A percentile compares a stretch with the other conserved stretches of the same genome.
Evolutionary conservation across 1,284 basidiomycete genomes (phyloP).

Genomic region (Fomitopsis betulina): DNA sequence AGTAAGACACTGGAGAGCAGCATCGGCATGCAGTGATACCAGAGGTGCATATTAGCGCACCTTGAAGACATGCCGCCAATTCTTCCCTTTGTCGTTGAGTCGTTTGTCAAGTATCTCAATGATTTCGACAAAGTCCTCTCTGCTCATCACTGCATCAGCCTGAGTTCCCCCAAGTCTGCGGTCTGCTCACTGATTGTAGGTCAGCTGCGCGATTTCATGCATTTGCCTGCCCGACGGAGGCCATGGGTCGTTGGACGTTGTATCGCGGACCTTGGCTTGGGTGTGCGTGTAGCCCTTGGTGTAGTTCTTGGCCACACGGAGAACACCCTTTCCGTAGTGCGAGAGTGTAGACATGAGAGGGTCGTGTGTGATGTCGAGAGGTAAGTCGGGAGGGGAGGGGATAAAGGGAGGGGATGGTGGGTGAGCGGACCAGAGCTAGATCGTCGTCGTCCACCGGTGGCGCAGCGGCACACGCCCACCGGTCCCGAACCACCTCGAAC

Average conservation of each 20-base stretch:
- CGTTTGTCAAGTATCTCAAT: constrained; percentile 99
- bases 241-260: constrained; percentile 97
- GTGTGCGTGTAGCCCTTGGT: constrained; percentile 90
- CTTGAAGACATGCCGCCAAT: constrained; percentile 99
- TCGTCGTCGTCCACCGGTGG: no score
- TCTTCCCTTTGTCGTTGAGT: constrained; percentile 98
- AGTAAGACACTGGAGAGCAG: constrained; percentile 69
- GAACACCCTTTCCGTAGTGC: constrained; percentile 52
- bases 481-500: neutral
- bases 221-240: constrained; percentile 95
- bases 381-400: neutral
- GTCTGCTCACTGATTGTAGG: constrained; percentile 84
- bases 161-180: neutral
- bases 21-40: neutral
- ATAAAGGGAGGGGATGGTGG: neutral
- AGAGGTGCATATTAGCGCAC: constrained; percentile 32
- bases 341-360: neutral
- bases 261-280: constrained; percentile 91
- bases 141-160: constrained; percentile 26
- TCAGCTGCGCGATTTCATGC: constrained; percentile 96
- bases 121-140: constrained; percentile 95
- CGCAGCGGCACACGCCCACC: neutral
- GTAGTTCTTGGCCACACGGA: constrained; percentile 87
- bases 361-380: neutral
- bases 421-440: neutral